phyloP scores from a whole-genome alignment of 805 yeast species.

The Candida boidinii region DNA sequence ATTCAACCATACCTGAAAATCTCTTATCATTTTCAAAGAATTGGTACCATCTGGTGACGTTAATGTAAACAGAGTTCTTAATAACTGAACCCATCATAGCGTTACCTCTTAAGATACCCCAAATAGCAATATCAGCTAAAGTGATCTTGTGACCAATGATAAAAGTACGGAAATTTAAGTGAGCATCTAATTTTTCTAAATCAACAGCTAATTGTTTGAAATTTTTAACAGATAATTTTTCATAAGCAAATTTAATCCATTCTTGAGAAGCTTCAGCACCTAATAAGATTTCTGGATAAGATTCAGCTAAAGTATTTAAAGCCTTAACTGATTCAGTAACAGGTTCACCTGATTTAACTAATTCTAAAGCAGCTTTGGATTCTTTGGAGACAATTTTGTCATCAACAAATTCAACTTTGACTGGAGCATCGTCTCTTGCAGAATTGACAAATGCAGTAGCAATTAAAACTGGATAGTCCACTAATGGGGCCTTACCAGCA shows the following conservation, averaged over 20 bases:
- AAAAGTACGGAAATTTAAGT: slow-evolving; percentile 78
- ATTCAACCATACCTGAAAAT: slow-evolving; percentile 64
- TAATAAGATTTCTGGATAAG: slow-evolving; percentile 38
- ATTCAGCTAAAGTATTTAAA: slow-evolving; percentile 40
- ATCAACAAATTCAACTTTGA: slow-evolving; percentile 61
- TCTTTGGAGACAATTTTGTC: slow-evolving; percentile 52
- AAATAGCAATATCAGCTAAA: slow-evolving; percentile 75
- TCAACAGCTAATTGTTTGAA: slow-evolving; percentile 76
- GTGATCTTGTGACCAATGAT: slow-evolving; percentile 59
- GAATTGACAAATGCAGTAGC: slow-evolving; percentile 71
- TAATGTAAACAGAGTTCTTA: slow-evolving; percentile 75
- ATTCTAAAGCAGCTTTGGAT: slow-evolving; percentile 31
- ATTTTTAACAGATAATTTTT: slow-evolving; percentile 70
- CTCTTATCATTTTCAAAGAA: slow-evolving; percentile 57
- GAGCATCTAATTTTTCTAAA: slow-evolving; percentile 74
- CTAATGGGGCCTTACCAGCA: slow-evolving; percentile 80
- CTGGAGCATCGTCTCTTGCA: slow-evolving; percentile 35
- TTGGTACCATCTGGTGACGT: slow-evolving; percentile 90
- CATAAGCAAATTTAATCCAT: slow-evolving; percentile 63
- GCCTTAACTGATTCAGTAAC: slow-evolving; percentile 34
- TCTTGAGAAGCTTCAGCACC: slow-evolving; percentile 33
- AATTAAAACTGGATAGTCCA: slow-evolving; percentile 70
- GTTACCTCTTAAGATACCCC: slow-evolving; percentile 93
- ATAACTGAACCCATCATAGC: slow-evolving; percentile 87
- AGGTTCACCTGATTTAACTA: slow-evolving; percentile 34